Conservation (phyloP, 1,284 basidiomycete genomes). For the Rhodotorula mucilaginosa region DNA sequence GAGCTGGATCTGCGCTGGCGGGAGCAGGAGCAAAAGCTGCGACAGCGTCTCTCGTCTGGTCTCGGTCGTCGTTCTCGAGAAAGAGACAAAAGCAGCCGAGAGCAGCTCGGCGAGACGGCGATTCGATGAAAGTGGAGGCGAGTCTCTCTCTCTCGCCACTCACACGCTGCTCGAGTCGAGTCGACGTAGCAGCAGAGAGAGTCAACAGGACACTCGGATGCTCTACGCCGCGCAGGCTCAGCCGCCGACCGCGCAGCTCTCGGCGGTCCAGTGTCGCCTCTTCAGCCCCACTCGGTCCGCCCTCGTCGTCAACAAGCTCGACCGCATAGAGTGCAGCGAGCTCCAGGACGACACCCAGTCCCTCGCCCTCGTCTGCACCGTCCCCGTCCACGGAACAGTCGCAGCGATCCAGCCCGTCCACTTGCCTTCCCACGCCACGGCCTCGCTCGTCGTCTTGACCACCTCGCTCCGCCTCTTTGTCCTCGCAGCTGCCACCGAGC, state of each 20-base stretch:
- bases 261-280: slow-evolving; percentile 34
- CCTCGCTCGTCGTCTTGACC: slow-evolving; percentile 40
- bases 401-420: slow-evolving; percentile 33
- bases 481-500: slow-evolving; percentile 2
- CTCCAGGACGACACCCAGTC: background rate
- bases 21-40: background rate
- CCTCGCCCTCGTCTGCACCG: slow-evolving; percentile 13
- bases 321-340: slow-evolving; percentile 28
- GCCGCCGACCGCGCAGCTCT: slow-evolving; percentile 33
- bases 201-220: slow-evolving; percentile 12
- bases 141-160: background rate
- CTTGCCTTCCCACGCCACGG: background rate
- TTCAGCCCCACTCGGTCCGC: slow-evolving; percentile 4
- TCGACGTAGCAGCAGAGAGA: too few species aligned
- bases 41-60: too few species aligned
- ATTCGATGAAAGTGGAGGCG: background rate
- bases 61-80: background rate
- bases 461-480: slow-evolving; percentile 39
- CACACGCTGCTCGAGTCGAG: background rate
- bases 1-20: too few species aligned
- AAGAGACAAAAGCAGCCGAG: background rate
- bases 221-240: slow-evolving; percentile 38
- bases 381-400: slow-evolving; percentile 31
- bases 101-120: background rate
- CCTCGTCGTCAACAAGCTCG: slow-evolving; percentile 41